Conservation (phyloP, 2,329 filamentous ascomycete genomes). For the Botrytis aclada region DNA sequence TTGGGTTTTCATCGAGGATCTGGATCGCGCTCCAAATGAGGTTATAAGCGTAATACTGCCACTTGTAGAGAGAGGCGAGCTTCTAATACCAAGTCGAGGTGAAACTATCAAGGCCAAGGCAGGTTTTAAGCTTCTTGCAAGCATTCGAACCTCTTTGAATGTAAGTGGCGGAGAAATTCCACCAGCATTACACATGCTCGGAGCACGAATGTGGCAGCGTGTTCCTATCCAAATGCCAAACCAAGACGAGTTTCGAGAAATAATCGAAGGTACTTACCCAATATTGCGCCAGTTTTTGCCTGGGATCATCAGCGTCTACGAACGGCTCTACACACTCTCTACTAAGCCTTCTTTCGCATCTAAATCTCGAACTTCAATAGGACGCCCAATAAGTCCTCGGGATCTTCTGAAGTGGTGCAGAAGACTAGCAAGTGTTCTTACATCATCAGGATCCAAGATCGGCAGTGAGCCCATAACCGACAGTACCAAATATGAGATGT, state of each 20-base stretch:
- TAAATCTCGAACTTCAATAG: conserved; percentile 48
- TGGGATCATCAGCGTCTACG: conserved; percentile 58
- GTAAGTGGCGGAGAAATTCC: conserved; percentile 64
- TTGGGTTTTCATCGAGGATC: conserved; percentile 96
- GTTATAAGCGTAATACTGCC: conserved; percentile 91
- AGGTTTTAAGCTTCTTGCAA: conserved; percentile 89
- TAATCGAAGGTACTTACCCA: conserved; percentile 70
- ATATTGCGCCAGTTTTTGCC: conserved; percentile 61
- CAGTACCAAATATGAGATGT: conserved; percentile 74
- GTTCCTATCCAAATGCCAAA: conserved; percentile 67
- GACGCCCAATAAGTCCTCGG: conserved; percentile 59
- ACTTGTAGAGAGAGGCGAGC: conserved; percentile 85
- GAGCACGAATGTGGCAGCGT: conserved; percentile 79
- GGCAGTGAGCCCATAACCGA: conserved; percentile 71
- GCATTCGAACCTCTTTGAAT: conserved; percentile 74
- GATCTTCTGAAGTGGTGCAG: conserved; percentile 92
- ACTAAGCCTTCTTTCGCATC: conserved; percentile 44
- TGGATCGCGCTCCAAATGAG: conserved; percentile 91
- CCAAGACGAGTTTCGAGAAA: conserved; percentile 67
- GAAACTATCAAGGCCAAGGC: conserved; percentile 79
- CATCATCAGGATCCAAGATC: conserved; percentile 58
- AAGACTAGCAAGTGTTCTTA: conserved; percentile 66
- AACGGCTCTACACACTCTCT: conserved; percentile 48
- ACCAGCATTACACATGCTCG: conserved; percentile 68
- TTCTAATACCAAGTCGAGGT: conserved; percentile 84